Base-by-base conservation (phyloP, 2,329 filamentous ascomycete species). In the Colletotrichum sp. region DNA sequence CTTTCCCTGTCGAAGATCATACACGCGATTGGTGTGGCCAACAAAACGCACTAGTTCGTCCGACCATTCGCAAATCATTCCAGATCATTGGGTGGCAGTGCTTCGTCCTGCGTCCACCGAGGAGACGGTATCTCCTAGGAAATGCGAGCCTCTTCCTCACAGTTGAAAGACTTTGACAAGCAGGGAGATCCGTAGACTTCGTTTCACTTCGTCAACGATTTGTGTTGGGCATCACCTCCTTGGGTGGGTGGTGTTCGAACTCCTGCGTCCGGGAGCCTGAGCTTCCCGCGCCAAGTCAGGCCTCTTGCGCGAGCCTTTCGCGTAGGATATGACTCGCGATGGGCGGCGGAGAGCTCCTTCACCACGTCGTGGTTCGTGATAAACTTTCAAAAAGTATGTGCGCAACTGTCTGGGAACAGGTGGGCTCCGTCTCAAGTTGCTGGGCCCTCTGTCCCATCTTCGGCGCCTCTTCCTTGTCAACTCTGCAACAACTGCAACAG, bases 371-470 rank as follows among this genome's bases (percentile, higher is more conserved):
- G 8, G 7, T 44, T 8, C 21, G 15, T 7, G 15, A 44, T 44
- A 65, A 44, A 59, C 69, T 71, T 63, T 15, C 18, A n/a, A 52
- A 30, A 44, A 36, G 32, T 30, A 55, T 30, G 32, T 16, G 15
- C 24, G 24, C 12, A 18, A n/a, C 8, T 32, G 39, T 72, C 32
- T 63, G 72, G 36, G 64, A 64, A 64, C 44, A 24, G 30, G 32
- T 36, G 65, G 59, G 16, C 39, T 49, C 30, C 65, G 70, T 74
- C 74, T 74, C 74, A 69, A 69, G 74, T 69, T 59, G 64, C 70
- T 73, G 59, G 65, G 49, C 64, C 52, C 26, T 72, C 44, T 76
- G 70, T 73, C 64, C 73, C 70, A 73, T 72, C 57, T 64, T 65
- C 8, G 15, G 18, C 59, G 36, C 5, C 64, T 73, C n/a, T 73